Conservation (phyloP, 1,139 yeast genomes). For the Hemisphaericaspora xylanilytica region DNA sequence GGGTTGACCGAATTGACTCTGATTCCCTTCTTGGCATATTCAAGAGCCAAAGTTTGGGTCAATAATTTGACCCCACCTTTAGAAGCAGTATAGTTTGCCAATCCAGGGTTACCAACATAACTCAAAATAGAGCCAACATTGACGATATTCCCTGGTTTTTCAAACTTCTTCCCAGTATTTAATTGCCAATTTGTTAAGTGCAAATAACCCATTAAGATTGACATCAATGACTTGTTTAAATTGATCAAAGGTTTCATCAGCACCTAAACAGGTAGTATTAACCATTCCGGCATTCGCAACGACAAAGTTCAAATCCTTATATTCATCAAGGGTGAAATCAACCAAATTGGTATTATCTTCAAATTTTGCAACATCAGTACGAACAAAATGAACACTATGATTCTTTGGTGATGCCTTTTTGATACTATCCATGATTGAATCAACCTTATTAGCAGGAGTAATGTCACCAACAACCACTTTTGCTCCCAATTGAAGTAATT, state of each 20-base stretch:
- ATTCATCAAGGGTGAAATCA: constrained; percentile 50
- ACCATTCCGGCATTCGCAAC: constrained; percentile 91
- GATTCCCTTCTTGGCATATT: constrained; percentile 16
- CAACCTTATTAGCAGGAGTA: constrained; percentile 12
- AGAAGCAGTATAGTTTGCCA: constrained; percentile 27
- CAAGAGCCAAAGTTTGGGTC: constrained; percentile 15
- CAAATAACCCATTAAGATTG: constrained; percentile 73
- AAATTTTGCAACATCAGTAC: constrained; percentile 50
- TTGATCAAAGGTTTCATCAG: constrained; percentile 40
- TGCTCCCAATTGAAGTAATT: constrained; percentile 19
- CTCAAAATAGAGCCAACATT: constrained; percentile 56
- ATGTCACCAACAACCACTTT: constrained; percentile 20
- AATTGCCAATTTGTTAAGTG: constrained; percentile 70
- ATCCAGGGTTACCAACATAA: constrained; percentile 51
- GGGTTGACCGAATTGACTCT: constrained; percentile 18
- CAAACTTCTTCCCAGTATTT: constrained; percentile 66
- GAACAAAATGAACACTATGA: constrained; percentile 12
- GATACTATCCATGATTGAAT: constrained; percentile 8
- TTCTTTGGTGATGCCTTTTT: constrained; percentile 9
- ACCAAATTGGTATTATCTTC: constrained; percentile 41
- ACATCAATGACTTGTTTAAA: constrained; percentile 70
- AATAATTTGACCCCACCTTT: constrained; percentile 17
- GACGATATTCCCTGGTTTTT: constrained; percentile 71
- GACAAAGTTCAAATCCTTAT: constrained; percentile 69
- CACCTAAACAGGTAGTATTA: constrained; percentile 73